phyloP scores from a whole-genome alignment of 352 stramenopile species.

The Globisporangium emineosum region DNA sequence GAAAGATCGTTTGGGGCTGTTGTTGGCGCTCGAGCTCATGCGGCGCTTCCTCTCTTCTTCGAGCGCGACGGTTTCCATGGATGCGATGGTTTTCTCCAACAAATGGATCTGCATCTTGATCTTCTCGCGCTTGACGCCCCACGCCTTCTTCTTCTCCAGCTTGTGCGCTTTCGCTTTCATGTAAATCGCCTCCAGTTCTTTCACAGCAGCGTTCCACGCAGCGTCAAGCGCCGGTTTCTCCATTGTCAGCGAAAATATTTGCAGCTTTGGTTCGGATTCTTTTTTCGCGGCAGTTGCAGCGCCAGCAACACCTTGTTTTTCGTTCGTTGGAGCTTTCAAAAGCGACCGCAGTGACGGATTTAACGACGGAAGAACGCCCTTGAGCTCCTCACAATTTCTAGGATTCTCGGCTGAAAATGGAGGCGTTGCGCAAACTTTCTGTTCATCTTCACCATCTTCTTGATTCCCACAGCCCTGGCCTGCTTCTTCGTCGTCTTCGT shows the following conservation, averaged over 20 bases:
- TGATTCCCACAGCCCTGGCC: conserved; percentile 10
- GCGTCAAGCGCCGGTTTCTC: conserved; percentile 49
- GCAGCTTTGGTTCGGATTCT: conserved; percentile 5
- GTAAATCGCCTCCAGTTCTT: conserved; percentile 51
- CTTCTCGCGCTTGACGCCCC: conserved; percentile 61
- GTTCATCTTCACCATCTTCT: conserved; percentile 3
- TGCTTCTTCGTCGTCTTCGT: conserved; percentile 22
- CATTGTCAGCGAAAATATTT: conserved; percentile 42
- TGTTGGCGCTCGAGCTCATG: conserved; percentile 28
- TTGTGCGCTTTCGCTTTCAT: conserved; percentile 39
- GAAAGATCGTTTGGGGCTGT: conserved; percentile 24
- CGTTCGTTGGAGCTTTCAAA: background rate
- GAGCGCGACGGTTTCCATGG: conserved; percentile 52
- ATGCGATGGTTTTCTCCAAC: conserved; percentile 67
- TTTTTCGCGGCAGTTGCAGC: background rate
- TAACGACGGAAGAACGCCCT: conserved; percentile 9
- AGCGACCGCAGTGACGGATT: conserved; percentile 10
- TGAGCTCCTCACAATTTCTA: conserved; percentile 3
- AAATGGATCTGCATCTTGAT: conserved; percentile 65
- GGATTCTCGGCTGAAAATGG: conserved; percentile 11
- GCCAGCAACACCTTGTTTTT: too few relatives aligned
- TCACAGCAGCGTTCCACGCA: conserved; percentile 47
- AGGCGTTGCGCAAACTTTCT: background rate
- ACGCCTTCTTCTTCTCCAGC: conserved; percentile 41
- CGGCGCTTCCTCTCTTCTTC: conserved; percentile 46